Base-by-base conservation (phyloP, 1,284 basidiomycete genomes). In the Clitocybe nebularis region DNA sequence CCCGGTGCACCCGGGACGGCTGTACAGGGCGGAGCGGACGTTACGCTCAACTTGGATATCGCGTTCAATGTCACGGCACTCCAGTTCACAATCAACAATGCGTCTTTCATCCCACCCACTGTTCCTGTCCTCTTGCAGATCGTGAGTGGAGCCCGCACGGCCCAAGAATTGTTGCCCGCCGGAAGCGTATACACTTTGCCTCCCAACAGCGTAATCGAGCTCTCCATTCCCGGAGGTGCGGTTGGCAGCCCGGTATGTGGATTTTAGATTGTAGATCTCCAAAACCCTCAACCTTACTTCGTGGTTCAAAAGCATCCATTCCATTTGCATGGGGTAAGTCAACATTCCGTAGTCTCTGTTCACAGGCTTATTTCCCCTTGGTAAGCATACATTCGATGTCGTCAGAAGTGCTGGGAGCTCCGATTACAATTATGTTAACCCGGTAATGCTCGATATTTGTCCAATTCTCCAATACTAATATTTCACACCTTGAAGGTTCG, bases 111-210 rank as follows among this genome's bases (percentile, higher is more conserved):
- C 9, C 58, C 66, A 9, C 73, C 74, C 1, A 62, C 59, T 5
- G 54, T 66, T 0, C 74, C 74, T 0, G 68, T 75, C 0, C 62
- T 78, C 36, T 60, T 76, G 19, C 75, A 77, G 44, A 71, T 77
- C 33, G 57, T 77, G 30, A 69, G 66, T 33, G 72, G 74, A 4
- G 59, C 65, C 6, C 52, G 53, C 28, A 56, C 57, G 33, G 63
- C 67, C 3, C 42, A 54, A 5, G 56, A 65, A 20, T 55, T 74
- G 17, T 56, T 72, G 22, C 69, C 70, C 1, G 36, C 28, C 1
- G 68, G 62, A 6, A 64, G 58, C 23, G 58, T 72, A 6, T 69
- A 64, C 41, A 55, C 57, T 22, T 50, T 75, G 14, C 65, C 65
- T 3, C 52, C 45, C 14, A 64, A 71, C 39, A 65, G 68, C 25